These are phyloP conservation scores for Sapria himalayana DNA, from an alignment of 345 rosid species.

Conservation along the genomic window DNA sequence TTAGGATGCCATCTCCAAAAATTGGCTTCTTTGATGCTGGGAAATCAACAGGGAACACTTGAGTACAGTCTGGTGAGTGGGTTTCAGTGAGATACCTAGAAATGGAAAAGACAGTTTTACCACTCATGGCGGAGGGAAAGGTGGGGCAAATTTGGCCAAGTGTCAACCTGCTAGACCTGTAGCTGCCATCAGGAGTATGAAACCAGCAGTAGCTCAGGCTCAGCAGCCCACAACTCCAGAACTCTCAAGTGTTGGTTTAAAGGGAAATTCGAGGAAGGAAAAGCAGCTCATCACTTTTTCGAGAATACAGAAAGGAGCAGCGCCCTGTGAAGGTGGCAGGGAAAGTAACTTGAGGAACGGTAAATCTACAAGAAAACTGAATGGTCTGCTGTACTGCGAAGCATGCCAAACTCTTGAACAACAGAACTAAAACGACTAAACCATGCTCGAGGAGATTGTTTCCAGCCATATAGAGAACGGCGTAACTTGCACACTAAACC, in stretches of 20 bases:
- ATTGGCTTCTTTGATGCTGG: constrained; percentile 96
- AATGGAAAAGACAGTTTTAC: constrained; percentile 13
- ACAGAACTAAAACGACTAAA: too few species aligned
- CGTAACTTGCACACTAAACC: too few species aligned
- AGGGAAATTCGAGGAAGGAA: too few species aligned
- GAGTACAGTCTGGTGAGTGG: constrained; percentile 1
- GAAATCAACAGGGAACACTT: constrained; percentile 14
- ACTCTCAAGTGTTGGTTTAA: constrained; percentile 18
- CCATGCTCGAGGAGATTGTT: too few species aligned
- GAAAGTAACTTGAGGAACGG: too few species aligned
- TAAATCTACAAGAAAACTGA: too few species aligned
- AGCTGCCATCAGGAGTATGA: constrained; percentile 10
- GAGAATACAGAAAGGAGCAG: too few species aligned
- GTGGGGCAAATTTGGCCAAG: constrained; percentile 23
- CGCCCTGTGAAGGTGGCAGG: too few species aligned
- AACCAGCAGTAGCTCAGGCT: constrained; percentile 12
- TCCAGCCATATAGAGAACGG: too few species aligned
- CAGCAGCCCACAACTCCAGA: constrained; percentile 16
- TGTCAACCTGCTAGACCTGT: constrained; percentile 22
- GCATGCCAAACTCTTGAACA: too few species aligned
- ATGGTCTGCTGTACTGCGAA: too few species aligned
- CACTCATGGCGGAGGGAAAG: constrained; percentile 16
- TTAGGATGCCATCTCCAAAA: constrained; percentile 86
- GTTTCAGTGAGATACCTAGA: constrained; percentile 21
- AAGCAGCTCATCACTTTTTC: too few species aligned